These are phyloP conservation scores for Aschersonia sp. DNA, from an alignment of 2,329 filamentous ascomycete species.

Conservation along the genomic window DNA sequence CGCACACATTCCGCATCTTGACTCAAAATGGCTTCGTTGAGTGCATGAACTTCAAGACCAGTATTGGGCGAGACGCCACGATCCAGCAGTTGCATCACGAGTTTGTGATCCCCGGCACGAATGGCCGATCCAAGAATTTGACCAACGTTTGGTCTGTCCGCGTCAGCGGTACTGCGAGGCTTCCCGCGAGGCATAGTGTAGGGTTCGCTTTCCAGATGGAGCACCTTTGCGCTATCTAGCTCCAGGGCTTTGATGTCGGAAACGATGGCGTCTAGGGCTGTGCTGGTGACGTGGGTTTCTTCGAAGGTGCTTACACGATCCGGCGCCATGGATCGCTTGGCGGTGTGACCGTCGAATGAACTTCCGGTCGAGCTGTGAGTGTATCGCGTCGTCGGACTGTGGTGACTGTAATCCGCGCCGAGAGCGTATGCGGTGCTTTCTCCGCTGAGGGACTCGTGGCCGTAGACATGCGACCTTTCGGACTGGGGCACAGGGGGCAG, in stretches of 20 bases:
- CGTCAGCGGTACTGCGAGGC: conserved; percentile 28
- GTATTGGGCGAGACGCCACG: conserved; percentile 39
- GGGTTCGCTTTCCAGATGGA: conserved; percentile 36
- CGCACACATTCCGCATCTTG: conserved; percentile 39
- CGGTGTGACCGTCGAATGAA: conserved; percentile 13
- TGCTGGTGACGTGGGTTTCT: conserved; percentile 6
- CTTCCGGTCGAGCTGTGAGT: conserved; percentile 14
- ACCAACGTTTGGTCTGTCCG: conserved; percentile 28
- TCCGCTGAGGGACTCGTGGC: conserved; percentile 5
- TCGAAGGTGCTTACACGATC: conserved; percentile 17
- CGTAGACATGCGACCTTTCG: conserved; percentile 1
- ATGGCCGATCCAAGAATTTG: conserved; percentile 37
- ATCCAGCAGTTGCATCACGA: conserved; percentile 42
- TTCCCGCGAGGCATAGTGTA: conserved; percentile 35
- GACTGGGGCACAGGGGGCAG: conserved; percentile 3
- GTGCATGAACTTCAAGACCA: conserved; percentile 27
- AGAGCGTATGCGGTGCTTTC: conserved; percentile 4
- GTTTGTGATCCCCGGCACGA: conserved; percentile 39
- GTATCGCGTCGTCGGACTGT: conserved; percentile 6
- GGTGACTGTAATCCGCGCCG: conserved; percentile 2
- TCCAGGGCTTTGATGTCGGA: conserved; percentile 22
- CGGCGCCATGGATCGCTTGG: conserved; percentile 6
- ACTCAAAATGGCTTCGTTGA: conserved; percentile 37
- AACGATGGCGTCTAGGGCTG: conserved; percentile 11
- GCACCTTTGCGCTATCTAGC: conserved; percentile 24